A percentile compares a stretch with the other conserved stretches of the same genome.
Evolutionary conservation across 768 basidiomycete species (phyloP).

Genomic region (Boletus insuetus): DNA sequence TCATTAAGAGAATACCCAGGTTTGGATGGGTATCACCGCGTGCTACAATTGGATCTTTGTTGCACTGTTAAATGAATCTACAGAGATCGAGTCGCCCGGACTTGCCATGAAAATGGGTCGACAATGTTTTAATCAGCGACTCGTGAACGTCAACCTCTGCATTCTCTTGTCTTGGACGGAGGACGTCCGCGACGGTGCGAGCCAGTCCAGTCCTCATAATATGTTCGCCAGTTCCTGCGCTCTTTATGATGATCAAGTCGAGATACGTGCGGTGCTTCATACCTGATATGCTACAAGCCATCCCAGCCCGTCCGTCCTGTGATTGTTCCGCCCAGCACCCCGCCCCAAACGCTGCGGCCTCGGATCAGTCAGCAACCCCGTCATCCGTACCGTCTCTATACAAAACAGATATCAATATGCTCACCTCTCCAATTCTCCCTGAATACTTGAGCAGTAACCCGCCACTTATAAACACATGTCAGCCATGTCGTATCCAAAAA

Average conservation of each 20-base stretch:
- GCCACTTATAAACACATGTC: conserved; percentile 50
- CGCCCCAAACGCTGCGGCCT: conserved; percentile 73
- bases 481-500: not conserved
- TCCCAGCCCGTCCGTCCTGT: conserved; percentile 26
- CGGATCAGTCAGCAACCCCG: not conserved
- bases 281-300: conserved; percentile 72
- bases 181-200: conserved; percentile 47
- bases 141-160: conserved; percentile 54
- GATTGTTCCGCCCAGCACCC: conserved; percentile 68
- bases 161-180: conserved; percentile 24
- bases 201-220: conserved; percentile 61
- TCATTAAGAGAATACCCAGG: conserved; percentile 63
- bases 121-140: conserved; percentile 44
- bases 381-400: not conserved
- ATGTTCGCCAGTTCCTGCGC: conserved; percentile 68
- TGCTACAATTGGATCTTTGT: conserved; percentile 34
- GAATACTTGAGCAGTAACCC: conserved; percentile 75
- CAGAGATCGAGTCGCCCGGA: not conserved
- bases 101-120: conserved; percentile 52
- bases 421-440: conserved; percentile 75
- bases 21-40: conserved; percentile 47
- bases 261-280: not conserved
- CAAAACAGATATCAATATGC: not conserved
- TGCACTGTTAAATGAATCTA: not conserved
- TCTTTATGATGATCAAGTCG: not conserved